These are phyloP conservation scores for Cerioporus squamosus DNA, from an alignment of 1,284 basidiomycete genomes.

Conservation along the genomic window DNA sequence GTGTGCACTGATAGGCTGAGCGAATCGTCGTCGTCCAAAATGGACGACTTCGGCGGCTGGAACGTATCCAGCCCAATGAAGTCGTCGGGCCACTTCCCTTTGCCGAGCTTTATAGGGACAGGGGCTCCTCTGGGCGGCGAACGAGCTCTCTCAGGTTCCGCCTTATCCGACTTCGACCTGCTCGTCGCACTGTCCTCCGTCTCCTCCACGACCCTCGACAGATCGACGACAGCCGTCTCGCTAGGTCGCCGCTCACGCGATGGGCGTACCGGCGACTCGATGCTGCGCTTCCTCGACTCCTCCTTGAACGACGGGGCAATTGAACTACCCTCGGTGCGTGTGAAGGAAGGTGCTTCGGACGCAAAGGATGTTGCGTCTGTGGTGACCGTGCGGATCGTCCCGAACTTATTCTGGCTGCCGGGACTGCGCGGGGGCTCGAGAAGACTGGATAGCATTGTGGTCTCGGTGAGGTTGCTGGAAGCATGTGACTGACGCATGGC, in stretches of 20 bases:
- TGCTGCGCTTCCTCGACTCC: slow-evolving; percentile 46
- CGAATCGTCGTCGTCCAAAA: slow-evolving; percentile 30
- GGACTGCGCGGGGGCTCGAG: slow-evolving; percentile 54
- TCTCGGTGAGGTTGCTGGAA: slow-evolving; percentile 56
- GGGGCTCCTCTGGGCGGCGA: slow-evolving; percentile 29
- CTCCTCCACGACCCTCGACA: slow-evolving; percentile 74
- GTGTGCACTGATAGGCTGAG: slow-evolving; percentile 31
- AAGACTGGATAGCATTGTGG: slow-evolving; percentile 66
- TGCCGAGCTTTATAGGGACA: slow-evolving; percentile 61
- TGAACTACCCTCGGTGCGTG: slow-evolving; percentile 61
- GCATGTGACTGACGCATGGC: slow-evolving; percentile 38
- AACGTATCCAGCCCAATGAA: slow-evolving; percentile 61
- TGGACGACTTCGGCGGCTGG: slow-evolving; percentile 34
- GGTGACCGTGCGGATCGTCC: slow-evolving; percentile 77
- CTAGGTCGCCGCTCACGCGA: slow-evolving; percentile 62
- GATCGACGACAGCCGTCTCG: slow-evolving; percentile 60
- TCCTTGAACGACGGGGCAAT: slow-evolving; percentile 49
- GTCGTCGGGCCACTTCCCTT: slow-evolving; percentile 85
- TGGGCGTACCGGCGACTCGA: slow-evolving; percentile 33
- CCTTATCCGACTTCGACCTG: slow-evolving; percentile 29
- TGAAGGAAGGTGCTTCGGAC: slow-evolving; percentile 61
- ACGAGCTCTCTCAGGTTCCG: slow-evolving; percentile 32
- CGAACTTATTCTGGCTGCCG: slow-evolving; percentile 57
- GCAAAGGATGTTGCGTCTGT: slow-evolving; percentile 74
- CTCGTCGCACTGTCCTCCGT: slow-evolving; percentile 61